These are phyloP conservation scores for Globisporangium cylindrosporum DNA, from an alignment of 352 stramenopile species.

Conservation along the genomic window DNA sequence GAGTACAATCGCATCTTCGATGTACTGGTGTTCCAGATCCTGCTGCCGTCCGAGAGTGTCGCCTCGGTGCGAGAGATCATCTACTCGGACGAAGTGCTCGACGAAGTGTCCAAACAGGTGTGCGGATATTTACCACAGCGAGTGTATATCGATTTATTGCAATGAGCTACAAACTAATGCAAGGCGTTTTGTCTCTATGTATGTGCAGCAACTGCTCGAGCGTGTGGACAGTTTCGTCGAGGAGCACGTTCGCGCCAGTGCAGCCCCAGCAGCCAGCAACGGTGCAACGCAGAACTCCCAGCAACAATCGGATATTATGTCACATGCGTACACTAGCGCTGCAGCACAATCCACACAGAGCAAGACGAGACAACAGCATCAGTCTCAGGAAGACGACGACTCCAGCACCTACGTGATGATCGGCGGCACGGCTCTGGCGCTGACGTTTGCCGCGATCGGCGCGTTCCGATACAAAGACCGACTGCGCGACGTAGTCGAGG, in stretches of 20 bases:
- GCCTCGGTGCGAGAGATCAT: conserved; percentile 34
- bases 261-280: conserved; percentile 4
- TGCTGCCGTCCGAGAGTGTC: conserved; percentile 41
- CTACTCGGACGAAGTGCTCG: conserved; percentile 32
- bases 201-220: conserved; percentile 28
- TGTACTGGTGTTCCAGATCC: conserved; percentile 43
- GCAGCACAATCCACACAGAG: background rate
- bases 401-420: conserved; percentile 38
- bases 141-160: background rate
- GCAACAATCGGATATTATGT: background rate
- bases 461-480: conserved; percentile 47
- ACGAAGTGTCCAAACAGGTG: conserved; percentile 48
- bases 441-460: conserved; percentile 43
- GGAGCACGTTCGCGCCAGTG: conserved; percentile 2
- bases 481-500: conserved; percentile 40
- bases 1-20: conserved; percentile 34
- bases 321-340: background rate
- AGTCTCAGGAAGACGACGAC: conserved; percentile 25
- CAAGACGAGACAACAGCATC: background rate
- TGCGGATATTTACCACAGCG: background rate
- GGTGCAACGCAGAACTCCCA: conserved; percentile 7
- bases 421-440: conserved; percentile 42
- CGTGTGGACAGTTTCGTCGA: conserved; percentile 28
- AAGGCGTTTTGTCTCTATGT: background rate
- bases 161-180: background rate